Evolutionary conservation across 163 green algal species (phyloP).

Genomic region (Chlamydomonas reinhardtii): DNA sequence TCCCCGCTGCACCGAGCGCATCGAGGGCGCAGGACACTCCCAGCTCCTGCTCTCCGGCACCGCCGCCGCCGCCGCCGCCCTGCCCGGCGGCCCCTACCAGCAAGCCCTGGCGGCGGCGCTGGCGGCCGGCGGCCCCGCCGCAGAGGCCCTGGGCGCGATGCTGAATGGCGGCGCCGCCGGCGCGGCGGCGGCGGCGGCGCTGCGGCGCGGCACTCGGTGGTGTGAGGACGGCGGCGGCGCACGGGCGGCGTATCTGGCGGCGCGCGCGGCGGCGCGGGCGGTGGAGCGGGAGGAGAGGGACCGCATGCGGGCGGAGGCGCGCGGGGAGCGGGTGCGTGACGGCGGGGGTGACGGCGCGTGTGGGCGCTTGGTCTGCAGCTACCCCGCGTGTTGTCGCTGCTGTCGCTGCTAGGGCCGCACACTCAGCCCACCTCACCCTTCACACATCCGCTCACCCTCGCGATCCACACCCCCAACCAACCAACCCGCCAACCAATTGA

Average conservation of each 20-base stretch:
- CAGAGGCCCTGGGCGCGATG: neutral
- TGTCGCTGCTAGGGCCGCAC: too few relatives aligned
- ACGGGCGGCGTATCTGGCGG: slow-evolving; percentile 29
- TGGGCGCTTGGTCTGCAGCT: neutral
- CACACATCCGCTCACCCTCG: too few relatives aligned
- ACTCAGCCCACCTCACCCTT: too few relatives aligned
- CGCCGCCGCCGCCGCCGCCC: too few relatives aligned
- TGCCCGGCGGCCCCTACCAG: too few relatives aligned
- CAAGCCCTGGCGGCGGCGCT: neutral
- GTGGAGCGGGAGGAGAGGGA: slow-evolving; percentile 28
- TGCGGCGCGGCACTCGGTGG: slow-evolving; percentile 14
- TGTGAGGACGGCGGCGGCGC: neutral
- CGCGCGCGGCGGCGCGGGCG: slow-evolving; percentile 24
- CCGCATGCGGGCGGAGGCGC: slow-evolving; percentile 24
- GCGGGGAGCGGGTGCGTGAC: slow-evolving; percentile 14
- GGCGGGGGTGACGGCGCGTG: too few relatives aligned
- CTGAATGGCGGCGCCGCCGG: neutral
- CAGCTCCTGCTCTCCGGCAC: too few relatives aligned
- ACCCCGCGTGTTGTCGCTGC: too few relatives aligned
- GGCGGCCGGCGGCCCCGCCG: too few relatives aligned
- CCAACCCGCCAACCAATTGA: too few relatives aligned
- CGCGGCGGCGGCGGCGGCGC: neutral
- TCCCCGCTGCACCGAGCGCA: neutral
- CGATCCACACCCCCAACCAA: too few relatives aligned
- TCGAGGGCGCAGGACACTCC: too few relatives aligned